Conservation (phyloP, 139 green algal species). For the Asterochloris erici region DNA sequence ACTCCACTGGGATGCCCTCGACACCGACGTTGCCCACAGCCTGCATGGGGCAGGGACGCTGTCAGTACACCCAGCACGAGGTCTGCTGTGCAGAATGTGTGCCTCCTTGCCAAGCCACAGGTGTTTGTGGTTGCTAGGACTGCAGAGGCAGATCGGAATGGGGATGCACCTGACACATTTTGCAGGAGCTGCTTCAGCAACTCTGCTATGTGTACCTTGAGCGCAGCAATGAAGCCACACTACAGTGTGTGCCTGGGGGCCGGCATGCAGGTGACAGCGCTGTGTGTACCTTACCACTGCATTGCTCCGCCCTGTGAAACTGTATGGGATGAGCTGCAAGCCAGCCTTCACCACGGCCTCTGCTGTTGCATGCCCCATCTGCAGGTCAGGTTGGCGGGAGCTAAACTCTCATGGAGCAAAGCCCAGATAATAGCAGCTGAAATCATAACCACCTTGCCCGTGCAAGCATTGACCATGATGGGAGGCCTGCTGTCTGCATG, state of each 20-base stretch:
- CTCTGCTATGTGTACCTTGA: too few relatives aligned
- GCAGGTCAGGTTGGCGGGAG: background rate
- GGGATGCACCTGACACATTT: too few relatives aligned
- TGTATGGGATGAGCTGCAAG: slow-evolving; percentile 80
- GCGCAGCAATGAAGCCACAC: too few relatives aligned
- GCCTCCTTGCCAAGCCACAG: background rate
- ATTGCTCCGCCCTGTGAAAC: slow-evolving; percentile 58
- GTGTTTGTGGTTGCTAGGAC: background rate
- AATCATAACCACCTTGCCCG: slow-evolving; percentile 61
- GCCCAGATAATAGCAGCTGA: background rate
- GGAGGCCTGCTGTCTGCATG: too few relatives aligned
- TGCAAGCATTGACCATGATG: slow-evolving; percentile 83
- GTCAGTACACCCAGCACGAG: too few relatives aligned
- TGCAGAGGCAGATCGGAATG: too few relatives aligned
- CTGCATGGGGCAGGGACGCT: too few relatives aligned
- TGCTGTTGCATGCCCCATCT: slow-evolving; percentile 86
- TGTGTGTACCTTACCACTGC: slow-evolving; percentile 25
- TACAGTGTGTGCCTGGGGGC: too few relatives aligned
- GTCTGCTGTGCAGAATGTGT: too few relatives aligned
- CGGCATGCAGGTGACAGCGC: too few relatives aligned
- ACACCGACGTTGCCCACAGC: slow-evolving; percentile 57
- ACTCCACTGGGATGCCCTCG: slow-evolving; percentile 55
- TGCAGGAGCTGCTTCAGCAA: too few relatives aligned
- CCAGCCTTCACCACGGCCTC: slow-evolving; percentile 75
- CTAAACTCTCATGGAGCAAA: background rate